Conservation (phyloP, 2,329 filamentous ascomycete species). For the Xylaria sp. region DNA sequence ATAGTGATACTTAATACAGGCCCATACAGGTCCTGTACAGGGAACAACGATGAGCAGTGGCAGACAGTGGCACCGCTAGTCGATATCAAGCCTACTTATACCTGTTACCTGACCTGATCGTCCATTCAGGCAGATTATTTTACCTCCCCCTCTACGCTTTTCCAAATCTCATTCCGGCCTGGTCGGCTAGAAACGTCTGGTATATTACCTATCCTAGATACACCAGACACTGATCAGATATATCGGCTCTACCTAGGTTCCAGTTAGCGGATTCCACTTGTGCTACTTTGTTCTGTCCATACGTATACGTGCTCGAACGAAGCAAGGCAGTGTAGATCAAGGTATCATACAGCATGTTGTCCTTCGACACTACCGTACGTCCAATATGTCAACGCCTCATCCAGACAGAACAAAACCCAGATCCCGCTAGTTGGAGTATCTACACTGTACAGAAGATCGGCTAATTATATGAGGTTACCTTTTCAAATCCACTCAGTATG, state of each 20-base stretch:
- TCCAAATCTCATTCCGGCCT: slow-evolving; percentile 17
- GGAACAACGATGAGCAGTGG: slow-evolving; percentile 13
- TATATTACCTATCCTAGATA: slow-evolving; percentile 1
- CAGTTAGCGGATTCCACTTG: background rate
- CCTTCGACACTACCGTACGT: background rate
- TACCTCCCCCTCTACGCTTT: slow-evolving; percentile 8
- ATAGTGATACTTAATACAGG: slow-evolving; percentile 4
- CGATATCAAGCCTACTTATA: slow-evolving; percentile 13
- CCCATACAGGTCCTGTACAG: background rate
- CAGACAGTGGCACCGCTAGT: slow-evolving; percentile 19
- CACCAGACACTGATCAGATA: too few species aligned
- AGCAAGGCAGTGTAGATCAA: background rate
- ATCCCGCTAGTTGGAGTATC: slow-evolving; percentile 1
- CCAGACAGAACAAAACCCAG: slow-evolving; percentile 3
- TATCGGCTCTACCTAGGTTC: background rate
- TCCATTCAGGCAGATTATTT: slow-evolving; percentile 22
- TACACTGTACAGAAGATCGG: slow-evolving; percentile 22
- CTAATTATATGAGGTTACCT: slow-evolving; percentile 28
- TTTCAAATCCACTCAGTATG: slow-evolving; percentile 21
- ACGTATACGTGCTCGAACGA: slow-evolving; percentile 3
- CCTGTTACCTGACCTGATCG: slow-evolving; percentile 15
- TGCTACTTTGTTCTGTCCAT: background rate
- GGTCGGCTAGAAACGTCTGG: slow-evolving; percentile 9
- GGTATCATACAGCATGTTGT: background rate
- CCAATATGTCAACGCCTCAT: slow-evolving; percentile 17